A percentile compares a stretch with the other conserved stretches of the same genome.
These are phyloP conservation scores for Hsuehochloa calcarea DNA, from an alignment of 176 grass and related monocot genomes.

Conservation along the genomic window DNA sequence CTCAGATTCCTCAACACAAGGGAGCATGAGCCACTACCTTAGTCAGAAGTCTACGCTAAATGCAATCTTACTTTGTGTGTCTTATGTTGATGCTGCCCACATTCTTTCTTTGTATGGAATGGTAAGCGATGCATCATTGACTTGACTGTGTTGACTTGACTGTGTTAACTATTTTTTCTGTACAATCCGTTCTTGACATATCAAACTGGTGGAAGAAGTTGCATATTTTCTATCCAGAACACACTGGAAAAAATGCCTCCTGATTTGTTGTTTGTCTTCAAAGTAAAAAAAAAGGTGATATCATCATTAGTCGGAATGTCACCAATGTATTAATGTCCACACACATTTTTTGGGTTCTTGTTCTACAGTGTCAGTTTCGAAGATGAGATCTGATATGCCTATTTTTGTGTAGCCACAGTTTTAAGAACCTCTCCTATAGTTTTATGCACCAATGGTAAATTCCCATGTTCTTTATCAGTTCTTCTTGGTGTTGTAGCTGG, in stretches of 20 bases:
- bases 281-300: neutral
- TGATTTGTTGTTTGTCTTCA: neutral
- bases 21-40: slow-evolving; percentile 65
- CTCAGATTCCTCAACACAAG: slow-evolving; percentile 67
- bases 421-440: neutral
- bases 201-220: neutral
- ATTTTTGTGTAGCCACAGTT: neutral
- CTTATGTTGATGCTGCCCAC: slow-evolving; percentile 71
- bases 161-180: slow-evolving; percentile 10
- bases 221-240: slow-evolving; percentile 1
- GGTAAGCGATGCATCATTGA: slow-evolving; percentile 44
- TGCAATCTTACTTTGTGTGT: slow-evolving; percentile 75
- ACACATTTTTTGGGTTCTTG: neutral
- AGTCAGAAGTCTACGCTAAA: slow-evolving; percentile 75
- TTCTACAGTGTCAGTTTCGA: neutral
- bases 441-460: neutral
- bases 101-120: slow-evolving; percentile 94
- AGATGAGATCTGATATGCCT: neutral
- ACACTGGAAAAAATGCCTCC: neutral
- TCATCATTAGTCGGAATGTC: slow-evolving; percentile 1
- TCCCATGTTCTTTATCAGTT: slow-evolving; percentile 1
- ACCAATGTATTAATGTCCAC: neutral
- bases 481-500: neutral
- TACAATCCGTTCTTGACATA: slow-evolving; percentile 7
- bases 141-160: neutral